These are phyloP conservation scores for Clonostachys sp. DNA, from an alignment of 2,329 filamentous ascomycete genomes.

Conservation along the genomic window DNA sequence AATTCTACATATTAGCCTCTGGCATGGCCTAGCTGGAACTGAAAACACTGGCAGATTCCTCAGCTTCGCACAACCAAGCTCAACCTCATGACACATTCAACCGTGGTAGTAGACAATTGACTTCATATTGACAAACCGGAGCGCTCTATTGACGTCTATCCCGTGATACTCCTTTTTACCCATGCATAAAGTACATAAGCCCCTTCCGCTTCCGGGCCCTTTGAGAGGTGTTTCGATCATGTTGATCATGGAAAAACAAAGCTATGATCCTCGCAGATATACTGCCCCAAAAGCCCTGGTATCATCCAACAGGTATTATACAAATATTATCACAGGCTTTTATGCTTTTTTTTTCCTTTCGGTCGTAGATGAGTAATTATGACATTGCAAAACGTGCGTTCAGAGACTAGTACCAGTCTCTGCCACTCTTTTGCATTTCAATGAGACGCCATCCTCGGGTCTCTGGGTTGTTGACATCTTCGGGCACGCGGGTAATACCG, in stretches of 20 bases:
- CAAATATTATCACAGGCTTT: too few species aligned
- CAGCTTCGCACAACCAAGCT: background rate
- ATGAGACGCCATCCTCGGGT: slow-evolving; percentile 96
- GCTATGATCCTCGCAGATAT: too few species aligned
- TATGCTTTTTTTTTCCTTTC: too few species aligned
- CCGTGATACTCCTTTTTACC: background rate
- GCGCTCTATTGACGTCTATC: background rate
- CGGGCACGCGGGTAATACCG: slow-evolving; percentile 86
- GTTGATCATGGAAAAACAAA: too few species aligned
- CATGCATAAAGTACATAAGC: background rate
- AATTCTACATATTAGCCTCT: too few species aligned
- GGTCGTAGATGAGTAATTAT: too few species aligned
- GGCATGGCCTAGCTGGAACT: background rate
- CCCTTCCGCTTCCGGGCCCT: background rate
- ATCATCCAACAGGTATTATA: too few species aligned
- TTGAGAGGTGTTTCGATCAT: too few species aligned
- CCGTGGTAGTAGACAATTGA: background rate
- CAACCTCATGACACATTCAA: background rate
- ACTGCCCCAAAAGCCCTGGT: too few species aligned
- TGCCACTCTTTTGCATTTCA: slow-evolving; percentile 95
- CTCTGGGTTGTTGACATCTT: slow-evolving; percentile 95
- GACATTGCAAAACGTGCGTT: too few species aligned
- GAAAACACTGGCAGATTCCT: background rate
- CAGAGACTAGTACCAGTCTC: slow-evolving; percentile 57
- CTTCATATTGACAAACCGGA: background rate